Evolutionary conservation across 1,284 basidiomycete genomes (phyloP).

Genomic region (Apiotrichum montevideense): DNA sequence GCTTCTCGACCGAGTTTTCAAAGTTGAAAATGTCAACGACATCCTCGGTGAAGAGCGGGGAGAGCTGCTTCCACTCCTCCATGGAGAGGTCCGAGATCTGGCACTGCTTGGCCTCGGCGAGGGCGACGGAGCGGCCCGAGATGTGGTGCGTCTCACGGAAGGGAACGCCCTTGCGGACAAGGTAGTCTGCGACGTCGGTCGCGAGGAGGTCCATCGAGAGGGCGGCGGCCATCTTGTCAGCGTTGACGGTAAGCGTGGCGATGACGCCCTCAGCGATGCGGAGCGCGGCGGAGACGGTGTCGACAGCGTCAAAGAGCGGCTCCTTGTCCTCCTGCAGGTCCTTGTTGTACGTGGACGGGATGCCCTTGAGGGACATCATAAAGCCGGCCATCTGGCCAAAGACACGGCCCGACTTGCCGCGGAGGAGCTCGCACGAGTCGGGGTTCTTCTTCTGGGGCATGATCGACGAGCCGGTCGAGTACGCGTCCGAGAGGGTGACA

Average conservation of each 20-base stretch:
- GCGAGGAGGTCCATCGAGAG: conserved; percentile 96
- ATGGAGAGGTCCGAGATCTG: conserved; percentile 75
- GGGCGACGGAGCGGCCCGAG: conserved; percentile 88
- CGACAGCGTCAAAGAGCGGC: conserved; percentile 88
- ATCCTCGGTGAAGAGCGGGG: conserved; percentile 74
- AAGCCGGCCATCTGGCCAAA: conserved; percentile 99
- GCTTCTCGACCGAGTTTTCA: conserved; percentile 88
- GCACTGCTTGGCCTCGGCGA: conserved; percentile 77
- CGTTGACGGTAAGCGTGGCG: conserved; percentile 79
- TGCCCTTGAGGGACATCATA: conserved; percentile 93
- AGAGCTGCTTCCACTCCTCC: conserved; percentile 69
- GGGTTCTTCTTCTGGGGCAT: conserved; percentile 99
- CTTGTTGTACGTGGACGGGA: conserved; percentile 98
- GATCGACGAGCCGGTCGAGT: conserved; percentile 97
- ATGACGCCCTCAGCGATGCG: conserved; percentile 92
- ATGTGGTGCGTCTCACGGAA: conserved; percentile 99
- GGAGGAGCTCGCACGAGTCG: conserved; percentile 87
- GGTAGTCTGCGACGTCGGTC: conserved; percentile 94
- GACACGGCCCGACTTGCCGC: conserved; percentile 89
- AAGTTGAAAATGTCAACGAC: conserved; percentile 80
- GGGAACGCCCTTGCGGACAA: conserved; percentile 95
- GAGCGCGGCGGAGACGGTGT: conserved; percentile 82
- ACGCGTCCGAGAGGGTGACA: conserved; percentile 87
- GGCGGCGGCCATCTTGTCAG: conserved; percentile 79
- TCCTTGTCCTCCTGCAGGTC: conserved; percentile 99